Evolutionary conservation across 208 protist genomes (phyloP), one percentile per base, ranked within the genome.

Genomic region (Tritrichomonas musculus): DNA sequence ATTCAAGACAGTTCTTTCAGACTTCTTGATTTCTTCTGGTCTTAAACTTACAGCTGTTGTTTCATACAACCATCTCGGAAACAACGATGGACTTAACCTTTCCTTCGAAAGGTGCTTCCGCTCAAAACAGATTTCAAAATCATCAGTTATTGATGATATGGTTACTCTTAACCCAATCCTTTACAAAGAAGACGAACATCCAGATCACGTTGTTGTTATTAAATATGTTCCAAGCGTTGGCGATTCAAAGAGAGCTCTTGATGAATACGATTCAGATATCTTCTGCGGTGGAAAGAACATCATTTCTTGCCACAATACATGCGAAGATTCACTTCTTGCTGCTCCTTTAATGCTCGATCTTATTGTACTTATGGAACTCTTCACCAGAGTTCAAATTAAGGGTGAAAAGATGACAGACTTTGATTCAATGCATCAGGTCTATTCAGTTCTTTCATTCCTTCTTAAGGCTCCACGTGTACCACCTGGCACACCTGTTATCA

Each of bases 11-110:
- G 98, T 98, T 2, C 94, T 99, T 75, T 96, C 98, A 47, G 98
- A 99, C 95, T 99, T 99, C 95, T 96, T 99, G 93, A 97, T 99
- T 60, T 94, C 94, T 49, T 97, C 98, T 39, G 98, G 98, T 93
- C 97, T 98, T 92, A 98, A 98, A 95, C 95, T 96, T 33, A 93
- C 93, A 22, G 96, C 97, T 39, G 98, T 98, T 94, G 96, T 96
- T 25, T 97, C 95, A 1, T 98, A 98, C 96, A 98, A 98, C 95
- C 98, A 99, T 96, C 96, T 99, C 47, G 98, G 98, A 92, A 99
- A 99, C 96, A 99, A 99, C 95, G 98, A 99, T 95, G 98, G 98
- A 80, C 97, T 97, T 95, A 99, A 99, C 96, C 96, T 99, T 20
- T 93, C 92, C 8, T 55, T 92, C 36, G 94, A 93, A 17, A 41